Evolutionary conservation across 805 yeast genomes (phyloP).

Genomic region (Peterozyma xylosa): DNA sequence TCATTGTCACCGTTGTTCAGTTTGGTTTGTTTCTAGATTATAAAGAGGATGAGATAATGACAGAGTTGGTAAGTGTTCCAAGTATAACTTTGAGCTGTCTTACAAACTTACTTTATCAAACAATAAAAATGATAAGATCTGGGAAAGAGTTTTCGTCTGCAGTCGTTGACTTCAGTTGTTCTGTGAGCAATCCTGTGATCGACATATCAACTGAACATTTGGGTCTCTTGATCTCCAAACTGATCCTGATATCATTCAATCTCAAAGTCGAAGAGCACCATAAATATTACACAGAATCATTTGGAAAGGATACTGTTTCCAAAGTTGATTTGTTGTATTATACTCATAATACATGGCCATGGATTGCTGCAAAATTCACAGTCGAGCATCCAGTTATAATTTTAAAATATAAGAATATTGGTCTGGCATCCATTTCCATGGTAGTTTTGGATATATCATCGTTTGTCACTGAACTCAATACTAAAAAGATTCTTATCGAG

Average conservation of each 20-base stretch:
- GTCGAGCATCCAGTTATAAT: constrained; percentile 20
- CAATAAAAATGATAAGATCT: constrained; percentile 15
- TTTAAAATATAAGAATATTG: constrained; percentile 11
- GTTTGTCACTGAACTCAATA: too few species aligned
- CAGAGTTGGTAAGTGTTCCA: constrained; percentile 24
- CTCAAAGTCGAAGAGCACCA: neutral
- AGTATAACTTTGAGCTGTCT: constrained; percentile 28
- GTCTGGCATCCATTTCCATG: constrained; percentile 12
- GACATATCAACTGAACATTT: constrained; percentile 10
- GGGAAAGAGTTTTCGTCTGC: constrained; percentile 1
- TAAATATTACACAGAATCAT: neutral
- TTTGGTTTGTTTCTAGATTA: constrained; percentile 20
- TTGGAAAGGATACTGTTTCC: neutral
- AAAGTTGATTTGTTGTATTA: constrained; percentile 3
- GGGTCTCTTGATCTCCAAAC: constrained; percentile 7
- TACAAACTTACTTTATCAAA: constrained; percentile 29
- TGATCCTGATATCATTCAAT: neutral
- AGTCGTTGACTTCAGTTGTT: constrained; percentile 6
- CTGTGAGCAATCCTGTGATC: constrained; percentile 10
- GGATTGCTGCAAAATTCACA: constrained; percentile 14
- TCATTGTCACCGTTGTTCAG: constrained; percentile 29
- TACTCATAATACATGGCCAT: constrained; percentile 12
- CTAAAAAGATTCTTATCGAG: constrained; percentile 3
- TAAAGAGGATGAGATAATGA: constrained; percentile 7
- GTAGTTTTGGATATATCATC: constrained; percentile 8